phyloP scores from a whole-genome alignment of 164 flowering plant species.

The Santalum album region DNA sequence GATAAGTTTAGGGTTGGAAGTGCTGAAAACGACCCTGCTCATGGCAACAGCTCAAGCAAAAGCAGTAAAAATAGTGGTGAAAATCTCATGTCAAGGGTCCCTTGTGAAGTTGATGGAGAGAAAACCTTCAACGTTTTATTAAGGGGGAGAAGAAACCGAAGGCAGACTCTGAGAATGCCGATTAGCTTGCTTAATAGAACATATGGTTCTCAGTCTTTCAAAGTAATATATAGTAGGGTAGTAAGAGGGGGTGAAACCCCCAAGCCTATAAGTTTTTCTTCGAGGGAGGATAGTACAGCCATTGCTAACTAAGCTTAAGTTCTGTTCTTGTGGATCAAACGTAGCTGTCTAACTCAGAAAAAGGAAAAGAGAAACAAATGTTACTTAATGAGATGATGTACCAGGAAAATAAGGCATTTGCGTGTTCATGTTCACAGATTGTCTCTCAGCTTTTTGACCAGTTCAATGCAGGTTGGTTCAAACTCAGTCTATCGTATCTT shows the following conservation, averaged over 20 bases:
- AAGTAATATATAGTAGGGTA: slow-evolving; percentile 72
- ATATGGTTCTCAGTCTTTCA: slow-evolving; percentile 78
- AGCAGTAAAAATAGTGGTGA: slow-evolving; percentile 24
- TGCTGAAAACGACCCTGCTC: slow-evolving; percentile 15
- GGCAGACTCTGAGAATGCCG: slow-evolving; percentile 91
- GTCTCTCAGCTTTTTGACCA: no score
- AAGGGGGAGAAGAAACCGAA: slow-evolving; percentile 80
- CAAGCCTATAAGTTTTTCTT: slow-evolving; percentile 28
- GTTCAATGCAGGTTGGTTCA: no score
- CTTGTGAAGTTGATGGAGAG: slow-evolving; percentile 42
- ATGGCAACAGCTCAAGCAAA: slow-evolving; percentile 17
- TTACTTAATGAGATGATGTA: background rate
- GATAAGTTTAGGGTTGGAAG: slow-evolving; percentile 18
- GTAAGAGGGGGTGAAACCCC: slow-evolving; percentile 70
- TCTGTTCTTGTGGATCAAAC: slow-evolving; percentile 2
- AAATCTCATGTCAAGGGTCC: slow-evolving; percentile 19
- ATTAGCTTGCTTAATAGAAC: slow-evolving; percentile 82
- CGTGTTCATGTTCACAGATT: no score
- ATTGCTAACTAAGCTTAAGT: slow-evolving; percentile 17
- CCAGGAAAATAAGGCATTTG: background rate
- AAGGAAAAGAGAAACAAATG: background rate
- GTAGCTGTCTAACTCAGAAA: slow-evolving; percentile 1
- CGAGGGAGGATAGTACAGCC: slow-evolving; percentile 31
- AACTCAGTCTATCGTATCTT: no score
- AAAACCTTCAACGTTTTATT: slow-evolving; percentile 74